Base-by-base conservation (phyloP, 169 alveolate species). In the Neospora caninum region DNA sequence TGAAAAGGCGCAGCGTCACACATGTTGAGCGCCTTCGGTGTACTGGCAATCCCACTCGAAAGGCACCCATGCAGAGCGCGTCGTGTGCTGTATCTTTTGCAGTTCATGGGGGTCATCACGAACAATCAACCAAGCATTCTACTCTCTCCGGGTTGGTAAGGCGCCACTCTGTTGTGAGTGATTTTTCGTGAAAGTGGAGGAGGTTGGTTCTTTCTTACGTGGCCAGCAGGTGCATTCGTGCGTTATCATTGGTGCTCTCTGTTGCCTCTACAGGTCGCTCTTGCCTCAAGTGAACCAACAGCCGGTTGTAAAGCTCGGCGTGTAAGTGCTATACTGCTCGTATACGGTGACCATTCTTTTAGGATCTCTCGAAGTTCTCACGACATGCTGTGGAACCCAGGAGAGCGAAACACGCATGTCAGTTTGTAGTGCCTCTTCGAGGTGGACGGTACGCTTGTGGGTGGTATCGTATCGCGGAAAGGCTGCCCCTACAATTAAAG, bases 101-200 rank as follows among this genome's bases (percentile, higher is more conserved):
- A 92, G 94, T 92, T 83, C 73, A 54, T 92, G 88, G 94, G 94
- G 13, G 91, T 80, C 7, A 13, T 92, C 38, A 92, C 94, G 36
- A 92, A 92, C 49, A 67, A 67, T 36, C 34, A 39, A 18, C 94
- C 94, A 49, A 92, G 94, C 49, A 53, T 39, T 34, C 91, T 92
- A 7, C 92, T 92, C 42, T 92, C 94, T 42, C 78, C 94, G 0
- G 94, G 94, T n/a, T 92, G 94, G 94, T 83, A 69, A 78, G 94
- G 84, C 41, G 34, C 27, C 39, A 38, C 20, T 73, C 29, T 18
- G 43, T 34, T 9, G 45, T 27, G 2, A n/a, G 34, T 0, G 78
- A 53, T 29, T 64, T n/a, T 7, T 18, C 58, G 78, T 20, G 78
- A 0, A 29, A 29, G 25, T 25, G 78, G 25, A 13, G 78, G 78